Evolutionary conservation across 345 rosid genomes (phyloP).

Genomic region (Populus pruinosa): DNA sequence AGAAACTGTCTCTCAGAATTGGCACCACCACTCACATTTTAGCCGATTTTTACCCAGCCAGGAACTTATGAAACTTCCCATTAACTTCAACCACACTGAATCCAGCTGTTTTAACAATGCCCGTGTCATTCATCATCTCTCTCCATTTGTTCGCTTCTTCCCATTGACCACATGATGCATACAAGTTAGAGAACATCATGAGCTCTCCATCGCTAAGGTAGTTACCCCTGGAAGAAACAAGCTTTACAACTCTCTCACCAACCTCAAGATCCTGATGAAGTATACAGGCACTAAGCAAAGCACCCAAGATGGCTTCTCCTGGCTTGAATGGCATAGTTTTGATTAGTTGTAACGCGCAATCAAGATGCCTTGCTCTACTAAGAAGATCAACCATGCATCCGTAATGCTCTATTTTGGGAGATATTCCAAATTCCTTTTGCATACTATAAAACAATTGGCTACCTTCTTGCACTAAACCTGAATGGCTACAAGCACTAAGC

Average conservation of each 20-base stretch:
- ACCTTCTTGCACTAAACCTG: slow-evolving; percentile 29
- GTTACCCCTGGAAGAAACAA: slow-evolving; percentile 4
- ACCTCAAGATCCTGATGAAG: slow-evolving; percentile 22
- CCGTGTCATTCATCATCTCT: slow-evolving; percentile 18
- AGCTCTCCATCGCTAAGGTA: slow-evolving; percentile 27
- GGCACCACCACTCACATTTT: neutral
- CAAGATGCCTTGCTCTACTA: slow-evolving; percentile 12
- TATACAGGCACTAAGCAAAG: slow-evolving; percentile 32
- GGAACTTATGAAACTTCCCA: slow-evolving; percentile 16
- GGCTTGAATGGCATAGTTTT: slow-evolving; percentile 26
- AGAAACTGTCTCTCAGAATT: no score
- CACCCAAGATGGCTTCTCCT: slow-evolving; percentile 23
- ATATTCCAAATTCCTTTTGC: slow-evolving; percentile 20
- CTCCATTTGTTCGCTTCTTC: slow-evolving; percentile 28
- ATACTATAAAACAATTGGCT: slow-evolving; percentile 15
- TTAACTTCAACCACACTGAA: slow-evolving; percentile 15
- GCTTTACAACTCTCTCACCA: slow-evolving; percentile 13
- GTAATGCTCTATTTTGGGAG: slow-evolving; percentile 27
- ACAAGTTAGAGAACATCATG: slow-evolving; percentile 25
- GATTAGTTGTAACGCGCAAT: slow-evolving; percentile 14
- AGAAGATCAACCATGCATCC: slow-evolving; percentile 32
- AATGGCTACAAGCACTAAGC: slow-evolving; percentile 31
- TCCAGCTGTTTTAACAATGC: slow-evolving; percentile 25
- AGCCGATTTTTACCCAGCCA: slow-evolving; percentile 7
- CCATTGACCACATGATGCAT: slow-evolving; percentile 24